These are phyloP conservation scores for Globisporangium irregulare DNA, from an alignment of 352 stramenopile species.

Conservation along the genomic window DNA sequence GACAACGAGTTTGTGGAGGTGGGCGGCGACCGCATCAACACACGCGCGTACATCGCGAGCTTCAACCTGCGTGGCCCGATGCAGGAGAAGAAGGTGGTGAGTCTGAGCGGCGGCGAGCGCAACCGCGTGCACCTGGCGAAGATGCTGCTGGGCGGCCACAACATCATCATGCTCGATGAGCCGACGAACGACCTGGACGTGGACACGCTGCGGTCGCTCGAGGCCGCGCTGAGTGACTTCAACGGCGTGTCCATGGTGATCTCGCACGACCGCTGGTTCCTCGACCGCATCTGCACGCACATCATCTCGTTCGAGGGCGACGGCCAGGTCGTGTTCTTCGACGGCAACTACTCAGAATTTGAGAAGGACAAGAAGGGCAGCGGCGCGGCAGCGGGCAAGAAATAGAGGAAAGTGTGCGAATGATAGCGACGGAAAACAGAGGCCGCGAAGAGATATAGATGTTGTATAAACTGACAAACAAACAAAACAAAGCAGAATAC, in stretches of 20 bases:
- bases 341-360: constrained; percentile 87
- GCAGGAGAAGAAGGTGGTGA: constrained; percentile 81
- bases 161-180: constrained; percentile 88
- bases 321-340: constrained; percentile 74
- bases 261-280: constrained; percentile 95
- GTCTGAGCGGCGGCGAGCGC: constrained; percentile 77
- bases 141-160: constrained; percentile 80
- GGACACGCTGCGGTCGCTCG: constrained; percentile 84
- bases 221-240: constrained; percentile 84
- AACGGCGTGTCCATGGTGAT: constrained; percentile 94
- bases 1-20: constrained; percentile 85
- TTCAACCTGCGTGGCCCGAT: constrained; percentile 84
- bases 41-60: constrained; percentile 80
- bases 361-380: constrained; percentile 62
- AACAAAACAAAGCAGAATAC: no score
- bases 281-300: constrained; percentile 92
- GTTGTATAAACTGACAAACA: no score
- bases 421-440: no score
- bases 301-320: constrained; percentile 83
- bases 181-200: constrained; percentile 88
- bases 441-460: no score
- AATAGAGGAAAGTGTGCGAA: background rate
- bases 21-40: constrained; percentile 76
- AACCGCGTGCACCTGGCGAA: constrained; percentile 86
- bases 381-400: background rate